A percentile compares a stretch with the other conserved stretches of the same genome.
Conservation (phyloP, 768 basidiomycete genomes). For the Steccherinum ochraceum region DNA sequence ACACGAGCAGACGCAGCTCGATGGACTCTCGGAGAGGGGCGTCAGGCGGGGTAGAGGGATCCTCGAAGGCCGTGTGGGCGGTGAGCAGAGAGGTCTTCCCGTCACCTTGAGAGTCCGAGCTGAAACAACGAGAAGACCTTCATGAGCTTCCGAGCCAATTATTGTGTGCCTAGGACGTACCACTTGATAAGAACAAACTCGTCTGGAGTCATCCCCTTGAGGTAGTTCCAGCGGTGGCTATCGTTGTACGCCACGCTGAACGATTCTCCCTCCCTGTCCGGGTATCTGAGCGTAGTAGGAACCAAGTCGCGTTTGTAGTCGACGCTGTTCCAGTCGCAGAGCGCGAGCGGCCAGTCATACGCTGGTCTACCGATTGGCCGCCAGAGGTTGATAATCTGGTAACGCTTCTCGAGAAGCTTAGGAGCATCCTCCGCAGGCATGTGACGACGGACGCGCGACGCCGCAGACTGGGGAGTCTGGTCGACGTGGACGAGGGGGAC, state of each 20-base stretch:
- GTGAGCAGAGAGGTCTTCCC: slow-evolving; percentile 48
- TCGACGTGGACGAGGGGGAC: slow-evolving; percentile 38
- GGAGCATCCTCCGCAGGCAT: slow-evolving; percentile 34
- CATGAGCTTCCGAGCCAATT: background rate
- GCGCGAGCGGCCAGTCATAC: slow-evolving; percentile 41
- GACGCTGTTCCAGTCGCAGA: slow-evolving; percentile 41
- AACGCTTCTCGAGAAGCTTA: slow-evolving; percentile 34
- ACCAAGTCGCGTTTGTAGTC: slow-evolving; percentile 32
- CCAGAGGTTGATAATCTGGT: slow-evolving; percentile 52
- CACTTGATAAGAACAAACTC: slow-evolving; percentile 45
- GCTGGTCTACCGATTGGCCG: slow-evolving; percentile 41
- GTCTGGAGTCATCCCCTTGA: slow-evolving; percentile 37
- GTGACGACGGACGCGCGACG: slow-evolving; percentile 37
- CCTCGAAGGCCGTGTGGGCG: slow-evolving; percentile 56
- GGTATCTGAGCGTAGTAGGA: slow-evolving; percentile 32
- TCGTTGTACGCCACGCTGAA: slow-evolving; percentile 32
- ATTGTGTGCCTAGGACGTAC: slow-evolving; percentile 19
- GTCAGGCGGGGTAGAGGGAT: slow-evolving; percentile 44
- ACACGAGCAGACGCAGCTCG: slow-evolving; percentile 58
- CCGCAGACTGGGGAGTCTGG: slow-evolving; percentile 35
- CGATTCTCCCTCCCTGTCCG: slow-evolving; percentile 39
- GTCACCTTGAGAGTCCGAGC: slow-evolving; percentile 29
- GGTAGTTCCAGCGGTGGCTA: slow-evolving; percentile 40
- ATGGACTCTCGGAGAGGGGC: slow-evolving; percentile 51
- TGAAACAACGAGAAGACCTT: slow-evolving; percentile 9